These are phyloP conservation scores for Cutaneotrichosporon sp. DNA, from an alignment of 1,284 basidiomycete species.

Conservation along the genomic window DNA sequence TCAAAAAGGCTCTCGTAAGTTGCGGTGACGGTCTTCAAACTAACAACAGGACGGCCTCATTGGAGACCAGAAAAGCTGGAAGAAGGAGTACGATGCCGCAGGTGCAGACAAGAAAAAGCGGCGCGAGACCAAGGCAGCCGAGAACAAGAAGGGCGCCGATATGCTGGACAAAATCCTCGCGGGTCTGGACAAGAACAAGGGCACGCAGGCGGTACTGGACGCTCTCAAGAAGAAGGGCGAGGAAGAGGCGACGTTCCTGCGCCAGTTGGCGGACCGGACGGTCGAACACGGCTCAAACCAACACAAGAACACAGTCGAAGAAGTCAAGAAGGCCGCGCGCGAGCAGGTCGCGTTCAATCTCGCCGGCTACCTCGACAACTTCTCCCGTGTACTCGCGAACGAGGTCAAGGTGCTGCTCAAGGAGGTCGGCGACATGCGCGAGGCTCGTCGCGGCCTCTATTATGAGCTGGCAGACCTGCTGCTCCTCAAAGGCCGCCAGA, in stretches of 20 bases:
- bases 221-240: conserved; percentile 47
- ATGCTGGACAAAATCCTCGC: conserved; percentile 45
- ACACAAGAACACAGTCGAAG: conserved; percentile 46
- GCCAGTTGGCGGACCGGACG: conserved; percentile 46
- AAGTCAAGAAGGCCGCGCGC: conserved; percentile 42
- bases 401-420: conserved; percentile 51
- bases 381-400: conserved; percentile 47
- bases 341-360: conserved; percentile 54
- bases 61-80: conserved; percentile 37
- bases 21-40: not conserved
- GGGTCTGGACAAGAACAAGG: conserved; percentile 46
- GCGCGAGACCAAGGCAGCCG: conserved; percentile 38
- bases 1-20: conserved; percentile 39
- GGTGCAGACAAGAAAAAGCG: conserved; percentile 42
- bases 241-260: conserved; percentile 45
- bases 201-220: conserved; percentile 49
- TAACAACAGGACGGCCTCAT: conserved; percentile 33
- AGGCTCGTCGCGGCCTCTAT: conserved; percentile 50
- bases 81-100: conserved; percentile 34
- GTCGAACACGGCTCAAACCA: conserved; percentile 51
- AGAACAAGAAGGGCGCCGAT: conserved; percentile 49
- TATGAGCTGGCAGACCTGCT: conserved; percentile 50
- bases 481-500: conserved; percentile 51
- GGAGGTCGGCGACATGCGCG: conserved; percentile 51
- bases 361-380: conserved; percentile 52